These are phyloP conservation scores for Aspergillus floridensis DNA, from an alignment of 2,329 filamentous ascomycete species.

Conservation along the genomic window DNA sequence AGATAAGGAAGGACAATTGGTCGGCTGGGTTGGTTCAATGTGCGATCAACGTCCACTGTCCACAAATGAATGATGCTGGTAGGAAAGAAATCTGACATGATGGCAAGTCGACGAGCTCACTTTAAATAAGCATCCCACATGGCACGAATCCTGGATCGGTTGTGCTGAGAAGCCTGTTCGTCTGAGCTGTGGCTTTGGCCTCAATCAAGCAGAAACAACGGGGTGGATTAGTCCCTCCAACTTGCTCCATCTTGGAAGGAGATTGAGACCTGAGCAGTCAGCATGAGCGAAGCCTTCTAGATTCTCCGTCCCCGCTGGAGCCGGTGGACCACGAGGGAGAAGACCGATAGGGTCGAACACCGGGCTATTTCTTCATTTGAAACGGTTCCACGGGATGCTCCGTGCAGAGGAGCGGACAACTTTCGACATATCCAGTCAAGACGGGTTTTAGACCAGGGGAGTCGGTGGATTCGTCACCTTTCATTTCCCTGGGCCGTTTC, in stretches of 20 bases:
- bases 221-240: conserved; percentile 1
- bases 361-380: not conserved
- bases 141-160: not conserved
- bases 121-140: not conserved
- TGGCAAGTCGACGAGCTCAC: not conserved
- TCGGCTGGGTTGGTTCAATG: conserved; percentile 1
- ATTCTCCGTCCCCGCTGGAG: not conserved
- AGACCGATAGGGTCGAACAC: conserved; percentile 5
- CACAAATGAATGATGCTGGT: not conserved
- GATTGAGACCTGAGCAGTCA: conserved; percentile 3
- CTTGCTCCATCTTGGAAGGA: not conserved
- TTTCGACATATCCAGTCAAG: not conserved
- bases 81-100: not conserved
- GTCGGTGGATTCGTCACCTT: conserved; percentile 5
- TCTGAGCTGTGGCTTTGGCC: not conserved
- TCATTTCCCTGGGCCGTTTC: conserved; percentile 6
- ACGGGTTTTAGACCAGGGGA: not conserved
- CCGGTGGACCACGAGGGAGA: conserved; percentile 2
- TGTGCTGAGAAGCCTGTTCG: not conserved
- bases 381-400: conserved; percentile 6
- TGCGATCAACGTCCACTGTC: conserved; percentile 7
- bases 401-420: conserved; percentile 3
- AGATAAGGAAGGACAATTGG: conserved; percentile 1
- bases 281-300: not conserved
- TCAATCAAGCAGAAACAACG: conserved; percentile 6